A percentile compares a stretch with the other conserved stretches of the same genome.
phyloP scores from a whole-genome alignment of 352 stramenopile species.

The Phytophthora sp. region DNA sequence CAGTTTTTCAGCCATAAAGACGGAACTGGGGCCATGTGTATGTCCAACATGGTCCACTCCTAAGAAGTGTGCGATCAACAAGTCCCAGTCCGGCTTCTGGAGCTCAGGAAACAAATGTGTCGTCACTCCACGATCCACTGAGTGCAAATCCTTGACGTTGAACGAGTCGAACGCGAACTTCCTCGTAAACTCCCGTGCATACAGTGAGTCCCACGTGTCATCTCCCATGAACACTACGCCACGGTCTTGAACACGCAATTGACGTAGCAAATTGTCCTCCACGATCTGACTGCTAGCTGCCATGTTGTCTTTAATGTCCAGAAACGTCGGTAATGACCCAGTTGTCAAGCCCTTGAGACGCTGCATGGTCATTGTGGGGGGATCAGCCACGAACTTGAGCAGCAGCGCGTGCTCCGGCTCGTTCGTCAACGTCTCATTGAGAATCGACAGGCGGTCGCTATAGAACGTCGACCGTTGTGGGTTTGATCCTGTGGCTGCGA shows the following conservation, averaged over 20 bases:
- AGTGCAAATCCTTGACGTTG: slow-evolving; percentile 98
- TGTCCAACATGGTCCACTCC: slow-evolving; percentile 99
- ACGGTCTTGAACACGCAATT: slow-evolving; percentile 64
- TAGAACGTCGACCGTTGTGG: slow-evolving; percentile 57
- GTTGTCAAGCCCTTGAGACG: slow-evolving; percentile 97
- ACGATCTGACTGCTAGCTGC: slow-evolving; percentile 88
- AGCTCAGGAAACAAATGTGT: slow-evolving; percentile 78
- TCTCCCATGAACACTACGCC: slow-evolving; percentile 98
- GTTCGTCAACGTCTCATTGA: slow-evolving; percentile 68
- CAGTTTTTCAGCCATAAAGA: slow-evolving; percentile 95
- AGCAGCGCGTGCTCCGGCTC: slow-evolving; percentile 76
- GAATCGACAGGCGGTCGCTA: slow-evolving; percentile 82
- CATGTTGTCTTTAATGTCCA: slow-evolving; percentile 97
- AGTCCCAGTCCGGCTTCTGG: slow-evolving; percentile 67
- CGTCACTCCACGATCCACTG: slow-evolving; percentile 95
- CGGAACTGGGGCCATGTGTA: slow-evolving; percentile 94
- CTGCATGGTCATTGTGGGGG: slow-evolving; percentile 99
- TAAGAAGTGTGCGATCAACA: slow-evolving; percentile 88
- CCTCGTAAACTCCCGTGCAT: slow-evolving; percentile 91
- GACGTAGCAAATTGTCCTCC: slow-evolving; percentile 96
- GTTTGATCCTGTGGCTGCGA: slow-evolving; percentile 55
- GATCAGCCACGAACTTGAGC: slow-evolving; percentile 96
- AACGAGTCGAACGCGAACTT: slow-evolving; percentile 97
- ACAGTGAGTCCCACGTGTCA: slow-evolving; percentile 97
- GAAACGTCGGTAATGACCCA: slow-evolving; percentile 97